These are phyloP conservation scores for Tolypocladium paradoxum DNA, from an alignment of 2,329 filamentous ascomycete species.

Conservation along the genomic window DNA sequence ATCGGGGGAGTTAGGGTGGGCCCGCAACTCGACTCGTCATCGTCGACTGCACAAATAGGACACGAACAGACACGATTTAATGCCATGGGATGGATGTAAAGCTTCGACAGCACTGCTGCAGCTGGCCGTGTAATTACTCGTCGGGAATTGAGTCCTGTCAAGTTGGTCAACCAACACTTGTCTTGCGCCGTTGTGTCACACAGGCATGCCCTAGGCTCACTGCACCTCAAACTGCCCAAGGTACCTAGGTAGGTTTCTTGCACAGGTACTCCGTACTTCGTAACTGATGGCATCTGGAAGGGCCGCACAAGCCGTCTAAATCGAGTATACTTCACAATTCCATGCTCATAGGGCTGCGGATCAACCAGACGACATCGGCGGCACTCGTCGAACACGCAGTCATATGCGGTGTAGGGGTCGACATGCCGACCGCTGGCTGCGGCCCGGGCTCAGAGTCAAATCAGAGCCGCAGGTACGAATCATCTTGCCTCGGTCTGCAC, in stretches of 20 bases:
- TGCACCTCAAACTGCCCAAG: not conserved
- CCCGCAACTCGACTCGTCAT: too few relatives aligned
- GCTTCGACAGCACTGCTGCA: too few relatives aligned
- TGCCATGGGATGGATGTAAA: not conserved
- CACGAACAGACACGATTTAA: not conserved
- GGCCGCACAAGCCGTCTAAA: too few relatives aligned
- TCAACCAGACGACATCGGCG: too few relatives aligned
- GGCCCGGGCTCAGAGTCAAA: not conserved
- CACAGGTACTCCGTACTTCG: too few relatives aligned
- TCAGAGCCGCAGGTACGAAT: slow-evolving; percentile 3
- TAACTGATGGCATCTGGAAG: too few relatives aligned
- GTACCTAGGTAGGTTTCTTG: too few relatives aligned
- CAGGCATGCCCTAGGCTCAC: not conserved
- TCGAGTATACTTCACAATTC: too few relatives aligned
- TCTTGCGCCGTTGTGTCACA: not conserved
- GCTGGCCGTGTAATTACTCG: not conserved
- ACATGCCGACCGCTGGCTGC: not conserved
- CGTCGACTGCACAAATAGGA: too few relatives aligned
- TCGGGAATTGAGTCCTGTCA: not conserved
- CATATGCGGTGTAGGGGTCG: not conserved
- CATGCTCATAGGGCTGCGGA: too few relatives aligned
- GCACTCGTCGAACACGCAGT: too few relatives aligned
- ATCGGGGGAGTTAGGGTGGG: too few relatives aligned
- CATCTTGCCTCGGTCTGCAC: not conserved
- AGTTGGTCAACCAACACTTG: not conserved